Conservation (phyloP, 768 basidiomycete genomes). For the Paxillus involutus region DNA sequence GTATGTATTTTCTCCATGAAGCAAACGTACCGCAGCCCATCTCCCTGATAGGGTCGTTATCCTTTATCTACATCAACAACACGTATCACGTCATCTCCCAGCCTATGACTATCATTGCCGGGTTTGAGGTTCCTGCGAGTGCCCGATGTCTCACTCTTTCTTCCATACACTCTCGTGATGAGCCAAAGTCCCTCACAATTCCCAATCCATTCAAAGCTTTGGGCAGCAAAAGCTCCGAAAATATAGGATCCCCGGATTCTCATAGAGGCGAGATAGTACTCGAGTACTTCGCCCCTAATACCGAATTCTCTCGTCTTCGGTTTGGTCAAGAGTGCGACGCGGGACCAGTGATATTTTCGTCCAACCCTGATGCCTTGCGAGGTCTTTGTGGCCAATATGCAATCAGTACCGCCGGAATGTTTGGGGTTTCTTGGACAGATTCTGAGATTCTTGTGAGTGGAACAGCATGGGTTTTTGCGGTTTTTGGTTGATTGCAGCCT, state of each 20-base stretch:
- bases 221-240: conserved; percentile 49
- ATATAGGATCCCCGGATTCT: conserved; percentile 27
- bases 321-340: conserved; percentile 25
- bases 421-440: conserved; percentile 50
- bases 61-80: conserved; percentile 38
- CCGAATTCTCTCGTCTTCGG: conserved; percentile 20
- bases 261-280: conserved; percentile 15
- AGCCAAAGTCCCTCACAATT: conserved; percentile 40
- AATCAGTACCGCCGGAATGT: conserved; percentile 26
- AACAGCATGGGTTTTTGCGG: not conserved
- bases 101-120: conserved; percentile 35
- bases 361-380: conserved; percentile 5
- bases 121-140: conserved; percentile 12
- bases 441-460: conserved; percentile 28
- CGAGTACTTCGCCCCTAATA: conserved; percentile 27
- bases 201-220: conserved; percentile 65
- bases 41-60: conserved; percentile 20
- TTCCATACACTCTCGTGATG: conserved; percentile 21
- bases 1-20: conserved; percentile 33
- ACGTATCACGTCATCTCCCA: conserved; percentile 47
- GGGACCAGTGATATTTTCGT: conserved; percentile 15
- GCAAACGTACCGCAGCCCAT: conserved; percentile 8
- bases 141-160: conserved; percentile 17
- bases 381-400: conserved; percentile 22
- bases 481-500: not conserved